Evolutionary conservation across 805 yeast genomes (phyloP).

Genomic region (Metahyphopichia silvanorum): DNA sequence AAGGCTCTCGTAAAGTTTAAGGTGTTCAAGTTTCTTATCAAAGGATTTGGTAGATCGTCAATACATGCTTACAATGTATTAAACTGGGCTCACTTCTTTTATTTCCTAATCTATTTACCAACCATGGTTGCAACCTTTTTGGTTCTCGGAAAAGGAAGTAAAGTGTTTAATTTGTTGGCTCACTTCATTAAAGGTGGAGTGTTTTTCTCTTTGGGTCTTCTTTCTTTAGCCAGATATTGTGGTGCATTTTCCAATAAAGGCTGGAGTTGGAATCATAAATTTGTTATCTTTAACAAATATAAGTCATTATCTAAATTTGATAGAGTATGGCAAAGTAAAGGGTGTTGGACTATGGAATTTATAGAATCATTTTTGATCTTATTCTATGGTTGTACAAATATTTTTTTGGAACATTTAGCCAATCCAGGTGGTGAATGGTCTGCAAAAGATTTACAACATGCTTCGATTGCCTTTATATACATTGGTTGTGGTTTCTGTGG

Average conservation of each 20-base stretch:
- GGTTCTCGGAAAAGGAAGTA: slow-evolving; percentile 61
- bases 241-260: slow-evolving; percentile 78
- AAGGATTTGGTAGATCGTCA: slow-evolving; percentile 30
- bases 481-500: slow-evolving; percentile 94
- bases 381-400: slow-evolving; percentile 85
- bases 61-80: slow-evolving; percentile 40
- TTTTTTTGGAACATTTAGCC: slow-evolving; percentile 82
- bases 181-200: slow-evolving; percentile 97
- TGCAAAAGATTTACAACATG: slow-evolving; percentile 48
- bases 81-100: slow-evolving; percentile 65
- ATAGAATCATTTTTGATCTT: slow-evolving; percentile 76
- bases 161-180: slow-evolving; percentile 80
- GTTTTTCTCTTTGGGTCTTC: slow-evolving; percentile 69
- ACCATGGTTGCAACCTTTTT: slow-evolving; percentile 64
- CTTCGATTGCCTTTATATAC: slow-evolving; percentile 41
- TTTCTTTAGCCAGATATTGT: slow-evolving; percentile 81
- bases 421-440: slow-evolving; percentile 76
- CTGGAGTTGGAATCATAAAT: slow-evolving; percentile 80
- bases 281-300: slow-evolving; percentile 22
- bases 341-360: slow-evolving; percentile 76
- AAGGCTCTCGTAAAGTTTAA: neutral
- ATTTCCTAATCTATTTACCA: slow-evolving; percentile 55
- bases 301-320: slow-evolving; percentile 17
- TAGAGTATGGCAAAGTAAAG: slow-evolving; percentile 40
- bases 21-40: slow-evolving; percentile 11